Conservation (phyloP, 345 rosid genomes). For the Eutrema japonicum region DNA sequence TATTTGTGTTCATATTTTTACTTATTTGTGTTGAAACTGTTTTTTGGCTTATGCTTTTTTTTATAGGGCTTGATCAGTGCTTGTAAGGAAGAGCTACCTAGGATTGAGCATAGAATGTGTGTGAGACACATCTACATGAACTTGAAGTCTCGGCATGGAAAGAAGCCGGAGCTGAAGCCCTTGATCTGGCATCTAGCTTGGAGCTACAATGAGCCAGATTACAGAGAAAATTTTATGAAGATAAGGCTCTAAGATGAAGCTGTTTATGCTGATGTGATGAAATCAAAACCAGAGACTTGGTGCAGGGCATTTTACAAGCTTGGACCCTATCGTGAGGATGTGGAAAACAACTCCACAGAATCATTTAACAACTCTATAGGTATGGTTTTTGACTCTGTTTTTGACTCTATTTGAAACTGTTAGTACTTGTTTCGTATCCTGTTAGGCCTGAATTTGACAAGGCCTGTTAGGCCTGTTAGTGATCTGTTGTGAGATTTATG, state of each 20-base stretch:
- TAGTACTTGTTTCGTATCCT: rapidly evolving
- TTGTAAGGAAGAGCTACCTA: background rate
- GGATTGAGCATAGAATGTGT: background rate
- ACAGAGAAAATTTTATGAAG: background rate
- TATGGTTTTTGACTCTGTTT: no score
- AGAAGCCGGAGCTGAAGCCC: background rate
- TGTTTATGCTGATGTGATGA: background rate
- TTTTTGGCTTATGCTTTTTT: background rate
- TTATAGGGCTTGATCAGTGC: background rate
- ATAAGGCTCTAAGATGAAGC: background rate
- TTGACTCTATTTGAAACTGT: no score
- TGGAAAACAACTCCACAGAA: no score
- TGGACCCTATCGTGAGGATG: no score
- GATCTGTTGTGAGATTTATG: rapidly evolving
- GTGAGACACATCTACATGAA: background rate
- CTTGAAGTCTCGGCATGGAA: background rate
- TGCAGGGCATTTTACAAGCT: no score
- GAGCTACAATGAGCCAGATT: background rate
- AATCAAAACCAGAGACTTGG: background rate
- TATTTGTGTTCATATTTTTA: no score
- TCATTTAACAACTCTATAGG: no score
- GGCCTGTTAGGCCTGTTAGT: rapidly evolving
- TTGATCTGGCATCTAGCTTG: background rate
- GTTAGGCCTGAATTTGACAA: no score
- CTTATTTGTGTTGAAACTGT: no score